A percentile compares a stretch with the other conserved stretches of the same genome.
These are phyloP conservation scores for Baudoinia panamericana DNA, from an alignment of 495 filamentous ascomycete genomes.

Conservation along the genomic window DNA sequence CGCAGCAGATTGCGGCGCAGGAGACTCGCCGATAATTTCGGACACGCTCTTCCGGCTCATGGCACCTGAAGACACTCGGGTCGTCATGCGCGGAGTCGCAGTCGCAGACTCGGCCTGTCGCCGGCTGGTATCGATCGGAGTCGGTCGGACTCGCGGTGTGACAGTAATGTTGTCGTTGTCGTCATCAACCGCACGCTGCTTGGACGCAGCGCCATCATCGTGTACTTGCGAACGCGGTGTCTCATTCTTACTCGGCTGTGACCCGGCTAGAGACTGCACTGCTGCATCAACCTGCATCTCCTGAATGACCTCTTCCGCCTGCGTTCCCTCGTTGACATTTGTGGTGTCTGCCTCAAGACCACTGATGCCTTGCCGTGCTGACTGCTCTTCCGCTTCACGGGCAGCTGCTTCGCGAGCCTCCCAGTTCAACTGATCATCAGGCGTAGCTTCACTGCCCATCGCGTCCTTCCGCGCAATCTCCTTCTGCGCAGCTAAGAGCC, in stretches of 20 bases:
- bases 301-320: conserved; percentile 14
- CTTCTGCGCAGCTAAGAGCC: conserved; percentile 27
- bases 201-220: not conserved
- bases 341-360: conserved; percentile 9
- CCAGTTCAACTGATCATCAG: conserved; percentile 32
- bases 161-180: conserved; percentile 20
- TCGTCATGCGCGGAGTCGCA: conserved; percentile 45
- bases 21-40: conserved; percentile 55
- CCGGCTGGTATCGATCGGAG: conserved; percentile 1
- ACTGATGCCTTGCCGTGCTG: conserved; percentile 20
- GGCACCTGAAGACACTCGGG: conserved; percentile 50
- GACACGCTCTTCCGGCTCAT: conserved; percentile 61
- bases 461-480: conserved; percentile 27
- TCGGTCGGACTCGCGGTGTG: conserved; percentile 4
- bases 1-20: conserved; percentile 26
- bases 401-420: conserved; percentile 21
- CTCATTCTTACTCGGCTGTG: conserved; percentile 1
- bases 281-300: conserved; percentile 2
- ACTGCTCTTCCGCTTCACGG: conserved; percentile 21
- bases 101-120: not conserved
- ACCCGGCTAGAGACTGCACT: not conserved
- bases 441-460: conserved; percentile 23
- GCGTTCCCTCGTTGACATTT: not conserved
- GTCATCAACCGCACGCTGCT: not conserved
- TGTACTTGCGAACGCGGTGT: not conserved